Percentiles rank a stretch among this genome's conserved stretches.
These are phyloP conservation scores for Persicaria maculosa DNA, from an alignment of 148 eudicot species.

Conservation along the genomic window DNA sequence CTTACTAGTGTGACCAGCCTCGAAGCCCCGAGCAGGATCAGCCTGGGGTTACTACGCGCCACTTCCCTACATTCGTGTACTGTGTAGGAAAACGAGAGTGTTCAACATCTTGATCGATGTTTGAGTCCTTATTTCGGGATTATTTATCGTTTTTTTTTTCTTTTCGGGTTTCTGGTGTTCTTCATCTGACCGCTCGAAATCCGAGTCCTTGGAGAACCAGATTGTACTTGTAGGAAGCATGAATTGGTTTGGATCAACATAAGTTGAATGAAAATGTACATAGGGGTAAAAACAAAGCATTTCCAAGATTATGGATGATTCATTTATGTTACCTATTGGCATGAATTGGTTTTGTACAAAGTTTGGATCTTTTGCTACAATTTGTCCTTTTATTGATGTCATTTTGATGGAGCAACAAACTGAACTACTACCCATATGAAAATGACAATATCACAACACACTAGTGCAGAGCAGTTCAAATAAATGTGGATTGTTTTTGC, in stretches of 20 bases:
- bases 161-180: neutral
- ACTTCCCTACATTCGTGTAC: neutral
- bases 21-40: neutral
- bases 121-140: neutral
- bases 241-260: neutral
- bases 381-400: neutral
- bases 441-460: neutral
- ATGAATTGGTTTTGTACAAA: neutral
- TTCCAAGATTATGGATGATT: neutral
- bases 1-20: too few relatives aligned
- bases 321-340: neutral
- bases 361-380: too few relatives aligned
- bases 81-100: constrained; percentile 1
- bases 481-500: constrained; percentile 2
- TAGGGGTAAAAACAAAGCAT: neutral
- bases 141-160: neutral
- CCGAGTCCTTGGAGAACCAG: neutral
- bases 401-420: neutral
- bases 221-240: neutral
- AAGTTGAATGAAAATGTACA: constrained; percentile 8
- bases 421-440: neutral
- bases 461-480: constrained; percentile 1
- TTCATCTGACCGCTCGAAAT: neutral
- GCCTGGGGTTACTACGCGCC: neutral
- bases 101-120: neutral